Evolutionary conservation across 2,329 filamentous ascomycete species (phyloP).

Genomic region (Hortaea werneckii): DNA sequence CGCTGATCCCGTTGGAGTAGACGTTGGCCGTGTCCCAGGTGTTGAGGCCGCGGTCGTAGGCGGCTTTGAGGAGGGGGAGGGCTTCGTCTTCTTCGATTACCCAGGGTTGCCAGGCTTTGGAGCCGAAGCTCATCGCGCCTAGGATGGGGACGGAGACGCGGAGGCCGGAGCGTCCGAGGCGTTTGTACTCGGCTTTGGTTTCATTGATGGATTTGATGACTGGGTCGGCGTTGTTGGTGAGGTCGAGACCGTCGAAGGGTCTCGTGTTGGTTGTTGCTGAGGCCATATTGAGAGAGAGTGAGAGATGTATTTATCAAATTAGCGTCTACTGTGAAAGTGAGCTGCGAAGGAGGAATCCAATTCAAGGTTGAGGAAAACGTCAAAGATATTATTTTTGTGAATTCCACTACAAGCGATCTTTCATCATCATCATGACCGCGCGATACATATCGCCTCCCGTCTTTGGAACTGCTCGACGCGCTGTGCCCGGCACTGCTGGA

Average conservation of each 20-base stretch:
- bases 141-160: conserved; percentile 48
- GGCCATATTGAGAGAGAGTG: neutral
- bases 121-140: conserved; percentile 44
- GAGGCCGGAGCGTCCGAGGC: conserved; percentile 45
- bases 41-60: conserved; percentile 54
- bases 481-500: too few species aligned
- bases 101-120: conserved; percentile 33
- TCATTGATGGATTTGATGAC: conserved; percentile 28
- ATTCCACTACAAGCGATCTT: too few species aligned
- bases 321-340: too few species aligned
- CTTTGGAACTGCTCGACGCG: too few species aligned
- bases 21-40: conserved; percentile 51
- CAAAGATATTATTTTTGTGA: too few species aligned
- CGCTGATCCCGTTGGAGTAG: conserved; percentile 54
- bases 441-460: too few species aligned
- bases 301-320: too few species aligned
- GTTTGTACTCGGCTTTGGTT: conserved; percentile 40
- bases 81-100: conserved; percentile 28
- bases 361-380: too few species aligned
- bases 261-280: neutral
- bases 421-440: too few species aligned
- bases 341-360: too few species aligned
- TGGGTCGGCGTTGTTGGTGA: conserved; percentile 11
- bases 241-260: conserved; percentile 1
- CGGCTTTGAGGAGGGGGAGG: conserved; percentile 51